Percentiles rank a stretch among this genome's conserved stretches.
phyloP scores from a whole-genome alignment of 352 stramenopile genomes.

The Bremia lactucae region DNA sequence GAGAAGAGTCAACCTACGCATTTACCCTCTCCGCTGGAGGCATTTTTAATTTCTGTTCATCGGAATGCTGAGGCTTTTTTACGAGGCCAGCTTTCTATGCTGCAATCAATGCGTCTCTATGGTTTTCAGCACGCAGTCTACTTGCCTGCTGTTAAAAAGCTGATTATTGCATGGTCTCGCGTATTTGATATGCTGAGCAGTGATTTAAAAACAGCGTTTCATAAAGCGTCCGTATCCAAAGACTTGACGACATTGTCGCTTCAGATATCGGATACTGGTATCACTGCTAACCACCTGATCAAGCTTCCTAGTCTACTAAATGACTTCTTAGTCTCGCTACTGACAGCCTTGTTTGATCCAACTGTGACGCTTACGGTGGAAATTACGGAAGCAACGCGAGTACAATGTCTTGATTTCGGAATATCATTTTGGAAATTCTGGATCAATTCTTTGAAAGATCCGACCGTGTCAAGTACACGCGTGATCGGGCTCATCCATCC shows the following conservation, averaged over 20 bases:
- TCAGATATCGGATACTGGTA: conserved; percentile 19
- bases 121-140: conserved; percentile 41
- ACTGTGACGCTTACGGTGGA: conserved; percentile 5
- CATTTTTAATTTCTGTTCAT: conserved; percentile 53
- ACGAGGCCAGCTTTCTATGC: conserved; percentile 50
- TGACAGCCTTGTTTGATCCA: conserved; percentile 39
- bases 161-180: conserved; percentile 65
- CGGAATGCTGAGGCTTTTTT: conserved; percentile 66
- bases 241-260: conserved; percentile 18
- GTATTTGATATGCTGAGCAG: conserved; percentile 50
- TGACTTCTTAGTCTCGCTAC: conserved; percentile 49
- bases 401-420: conserved; percentile 65
- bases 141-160: conserved; percentile 59
- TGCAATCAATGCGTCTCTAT: conserved; percentile 57
- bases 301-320: conserved; percentile 62
- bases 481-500: conserved; percentile 38
- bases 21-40: conserved; percentile 44
- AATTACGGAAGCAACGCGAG: conserved; percentile 40
- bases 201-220: conserved; percentile 21
- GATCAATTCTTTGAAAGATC: conserved; percentile 39
- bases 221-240: conserved; percentile 17
- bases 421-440: conserved; percentile 71
- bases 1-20: conserved; percentile 37
- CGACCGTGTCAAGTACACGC: conserved; percentile 38
- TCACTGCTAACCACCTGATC: conserved; percentile 30